These are phyloP conservation scores for Mycena leptocephala DNA, from an alignment of 768 basidiomycete species.

Conservation along the genomic window DNA sequence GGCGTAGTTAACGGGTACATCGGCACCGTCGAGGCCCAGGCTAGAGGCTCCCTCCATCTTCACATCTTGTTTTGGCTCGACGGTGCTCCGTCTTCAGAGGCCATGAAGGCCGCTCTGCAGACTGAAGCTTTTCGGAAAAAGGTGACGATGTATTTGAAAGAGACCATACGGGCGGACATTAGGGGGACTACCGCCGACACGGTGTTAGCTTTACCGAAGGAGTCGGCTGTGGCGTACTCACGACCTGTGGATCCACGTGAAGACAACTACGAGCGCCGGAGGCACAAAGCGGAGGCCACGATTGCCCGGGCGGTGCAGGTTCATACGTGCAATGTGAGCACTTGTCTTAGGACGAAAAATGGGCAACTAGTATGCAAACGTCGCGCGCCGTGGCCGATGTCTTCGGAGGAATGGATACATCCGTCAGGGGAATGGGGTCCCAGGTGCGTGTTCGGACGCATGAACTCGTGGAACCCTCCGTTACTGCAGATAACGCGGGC, in stretches of 20 bases:
- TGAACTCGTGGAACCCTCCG: constrained; percentile 49
- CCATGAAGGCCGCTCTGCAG: constrained; percentile 27
- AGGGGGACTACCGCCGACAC: constrained; percentile 30
- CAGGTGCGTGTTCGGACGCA: constrained; percentile 27
- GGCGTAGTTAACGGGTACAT: constrained; percentile 36
- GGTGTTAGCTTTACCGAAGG: constrained; percentile 23
- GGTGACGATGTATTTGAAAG: constrained; percentile 47
- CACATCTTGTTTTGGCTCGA: constrained; percentile 47
- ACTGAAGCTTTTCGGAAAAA: constrained; percentile 43
- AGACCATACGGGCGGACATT: constrained; percentile 50
- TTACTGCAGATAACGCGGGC: constrained; percentile 38
- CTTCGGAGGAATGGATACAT: constrained; percentile 41
- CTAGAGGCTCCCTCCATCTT: constrained; percentile 44
- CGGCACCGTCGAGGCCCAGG: constrained; percentile 21
- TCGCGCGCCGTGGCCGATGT: constrained; percentile 44
- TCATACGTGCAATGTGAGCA: constrained; percentile 47
- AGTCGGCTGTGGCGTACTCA: constrained; percentile 46
- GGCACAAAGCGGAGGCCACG: constrained; percentile 28
- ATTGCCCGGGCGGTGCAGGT: constrained; percentile 49
- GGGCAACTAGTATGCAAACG: constrained; percentile 50
- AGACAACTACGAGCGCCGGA: constrained; percentile 25
- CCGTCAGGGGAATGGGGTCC: constrained; percentile 48
- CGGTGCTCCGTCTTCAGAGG: constrained; percentile 32
- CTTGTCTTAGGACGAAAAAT: constrained; percentile 35
- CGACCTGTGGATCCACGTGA: constrained; percentile 52